Conservation (phyloP, 2,329 filamentous ascomycete genomes). For the Lomentospora prolificans region DNA sequence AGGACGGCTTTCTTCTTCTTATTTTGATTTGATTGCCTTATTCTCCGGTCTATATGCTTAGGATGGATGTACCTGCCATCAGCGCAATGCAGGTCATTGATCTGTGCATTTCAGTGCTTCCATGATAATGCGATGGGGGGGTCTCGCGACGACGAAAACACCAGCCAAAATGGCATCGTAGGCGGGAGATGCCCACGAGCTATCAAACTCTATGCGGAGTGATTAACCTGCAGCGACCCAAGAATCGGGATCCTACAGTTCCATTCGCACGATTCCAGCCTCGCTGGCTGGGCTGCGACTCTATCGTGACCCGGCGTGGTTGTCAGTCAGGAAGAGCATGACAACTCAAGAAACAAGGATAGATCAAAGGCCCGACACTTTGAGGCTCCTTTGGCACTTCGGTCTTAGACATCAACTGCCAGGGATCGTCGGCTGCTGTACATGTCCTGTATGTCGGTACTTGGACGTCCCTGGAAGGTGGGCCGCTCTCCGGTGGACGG, state of each 20-base stretch:
- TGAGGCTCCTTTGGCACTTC: no score
- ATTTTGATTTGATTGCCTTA: background rate
- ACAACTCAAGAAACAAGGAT: no score
- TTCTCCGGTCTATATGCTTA: background rate
- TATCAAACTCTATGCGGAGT: no score
- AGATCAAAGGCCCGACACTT: no score
- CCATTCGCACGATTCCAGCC: background rate
- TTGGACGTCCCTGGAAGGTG: background rate
- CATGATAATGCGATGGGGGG: background rate
- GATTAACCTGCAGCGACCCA: background rate
- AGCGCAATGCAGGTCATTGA: background rate
- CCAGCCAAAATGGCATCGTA: no score
- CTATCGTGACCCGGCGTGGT: no score
- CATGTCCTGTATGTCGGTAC: background rate
- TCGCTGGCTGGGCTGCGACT: background rate
- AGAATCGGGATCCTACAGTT: background rate
- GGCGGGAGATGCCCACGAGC: no score
- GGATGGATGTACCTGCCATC: no score
- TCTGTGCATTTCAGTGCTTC: no score
- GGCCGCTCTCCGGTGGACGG: background rate
- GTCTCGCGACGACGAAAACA: no score
- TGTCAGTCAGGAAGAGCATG: no score
- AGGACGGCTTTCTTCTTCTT: background rate
- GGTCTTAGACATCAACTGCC: background rate
- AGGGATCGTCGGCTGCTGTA: background rate